Base-by-base conservation (phyloP, 2,329 filamentous ascomycete species). In the Fusarium marasasianum region DNA sequence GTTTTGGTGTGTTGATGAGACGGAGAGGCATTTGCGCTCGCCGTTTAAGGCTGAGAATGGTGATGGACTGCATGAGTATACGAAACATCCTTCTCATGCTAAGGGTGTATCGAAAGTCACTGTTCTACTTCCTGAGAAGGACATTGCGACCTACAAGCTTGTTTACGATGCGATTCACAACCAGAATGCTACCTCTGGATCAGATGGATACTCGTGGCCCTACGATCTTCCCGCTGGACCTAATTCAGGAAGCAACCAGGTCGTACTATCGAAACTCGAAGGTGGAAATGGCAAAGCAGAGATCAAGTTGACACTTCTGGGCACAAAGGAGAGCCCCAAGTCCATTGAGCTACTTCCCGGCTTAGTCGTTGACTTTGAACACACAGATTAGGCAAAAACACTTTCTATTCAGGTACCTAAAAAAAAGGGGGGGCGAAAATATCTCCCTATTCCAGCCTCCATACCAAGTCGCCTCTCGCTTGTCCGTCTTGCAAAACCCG, bases 1-100 rank as follows among this genome's bases (percentile, higher is more conserved):
- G 1, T 93, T 93, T 74, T 93, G 88, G 85, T 91, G 90, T 76
- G 85, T 92, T 53, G 91, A 93, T 78, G 81, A 88, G 18, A 92
- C 91, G 5, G 81, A 86, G 6, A 80, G 91, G 12, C 73, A 81
- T n/a, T 78, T 89, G 5, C 81, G 91, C 0, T 91, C 92, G 6
- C 89, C 91, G 0, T 82, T 81, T 3, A 74, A 78, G 33, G 69
- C 80, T 6, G 74, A 78, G 24, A 62, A 65, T 24, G 74, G 69
- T 12, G 37, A 45, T 26, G 73, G 71, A 11, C 29, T 65, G 2
- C 62, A 75, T 1, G 64, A 69, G 20, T 72, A 79, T 22, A 80
- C 80, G 8, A 80, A 76, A 18, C 91, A 92, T 80, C 82, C 87
- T 0, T 88, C 83, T 12, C 86, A 86, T 0, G 88, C 84, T 0